phyloP scores from a whole-genome alignment of 2,329 filamentous ascomycete species.

The Alternaria conjuncta region DNA sequence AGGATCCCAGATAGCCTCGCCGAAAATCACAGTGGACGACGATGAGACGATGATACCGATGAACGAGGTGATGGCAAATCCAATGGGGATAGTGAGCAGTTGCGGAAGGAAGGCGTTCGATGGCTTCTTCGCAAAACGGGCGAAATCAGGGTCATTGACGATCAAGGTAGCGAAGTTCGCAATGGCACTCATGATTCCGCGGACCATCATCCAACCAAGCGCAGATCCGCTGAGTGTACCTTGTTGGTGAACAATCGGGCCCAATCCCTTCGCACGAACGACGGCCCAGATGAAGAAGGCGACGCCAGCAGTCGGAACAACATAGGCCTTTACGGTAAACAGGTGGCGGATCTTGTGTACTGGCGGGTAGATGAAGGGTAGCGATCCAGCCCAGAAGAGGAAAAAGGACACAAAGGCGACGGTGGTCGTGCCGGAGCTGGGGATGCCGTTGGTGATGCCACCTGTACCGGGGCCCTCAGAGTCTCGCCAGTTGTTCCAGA shows the following conservation, averaged over 20 bases:
- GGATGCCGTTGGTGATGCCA: slow-evolving; percentile 71
- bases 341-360: slow-evolving; percentile 88
- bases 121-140: slow-evolving; percentile 80
- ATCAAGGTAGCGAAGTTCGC: slow-evolving; percentile 92
- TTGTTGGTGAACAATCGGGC: slow-evolving; percentile 78
- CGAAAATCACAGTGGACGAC: slow-evolving; percentile 52
- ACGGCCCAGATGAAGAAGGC: slow-evolving; percentile 89
- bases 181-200: slow-evolving; percentile 86
- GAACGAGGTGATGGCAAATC: slow-evolving; percentile 74
- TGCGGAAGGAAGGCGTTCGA: slow-evolving; percentile 82
- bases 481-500: slow-evolving; percentile 74
- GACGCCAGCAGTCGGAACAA: slow-evolving; percentile 83
- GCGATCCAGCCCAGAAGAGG: slow-evolving; percentile 80
- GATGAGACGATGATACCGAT: slow-evolving; percentile 65
- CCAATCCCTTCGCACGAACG: slow-evolving; percentile 79
- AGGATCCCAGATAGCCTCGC: slow-evolving; percentile 52
- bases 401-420: slow-evolving; percentile 82
- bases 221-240: slow-evolving; percentile 68
- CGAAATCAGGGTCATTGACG: slow-evolving; percentile 79
- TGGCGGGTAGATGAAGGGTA: slow-evolving; percentile 88
- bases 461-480: slow-evolving; percentile 25
- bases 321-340: slow-evolving; percentile 87
- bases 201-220: slow-evolving; percentile 82
- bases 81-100: slow-evolving; percentile 61
- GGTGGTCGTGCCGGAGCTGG: slow-evolving; percentile 73